Conservation (phyloP, 1,284 basidiomycete genomes). For the Puccinia polysora region DNA sequence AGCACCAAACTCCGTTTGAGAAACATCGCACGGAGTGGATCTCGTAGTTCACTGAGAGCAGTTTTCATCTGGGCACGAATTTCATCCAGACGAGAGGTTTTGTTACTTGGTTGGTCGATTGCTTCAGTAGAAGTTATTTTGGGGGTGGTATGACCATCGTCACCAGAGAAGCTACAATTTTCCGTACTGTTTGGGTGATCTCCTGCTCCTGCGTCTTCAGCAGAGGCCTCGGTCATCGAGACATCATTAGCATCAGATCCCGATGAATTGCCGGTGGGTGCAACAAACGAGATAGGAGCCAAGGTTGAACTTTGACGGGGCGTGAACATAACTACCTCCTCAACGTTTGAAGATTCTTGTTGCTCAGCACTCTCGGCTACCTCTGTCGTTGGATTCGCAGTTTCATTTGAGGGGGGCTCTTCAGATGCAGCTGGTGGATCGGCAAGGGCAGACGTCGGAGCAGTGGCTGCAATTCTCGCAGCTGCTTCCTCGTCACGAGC, state of each 20-base stretch:
- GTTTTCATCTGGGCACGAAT: slow-evolving; percentile 55
- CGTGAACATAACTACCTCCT: slow-evolving; percentile 1
- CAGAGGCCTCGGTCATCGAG: not conserved
- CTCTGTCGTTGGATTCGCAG: not conserved
- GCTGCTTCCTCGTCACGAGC: slow-evolving; percentile 47
- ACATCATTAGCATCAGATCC: not conserved
- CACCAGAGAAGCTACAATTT: slow-evolving; percentile 1
- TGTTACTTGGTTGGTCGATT: slow-evolving; percentile 22
- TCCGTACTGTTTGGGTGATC: slow-evolving; percentile 6
- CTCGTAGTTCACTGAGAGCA: slow-evolving; percentile 64
- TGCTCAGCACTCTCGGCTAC: not conserved
- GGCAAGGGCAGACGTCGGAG: slow-evolving; percentile 56
- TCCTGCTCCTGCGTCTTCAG: not conserved
- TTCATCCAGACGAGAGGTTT: slow-evolving; percentile 54
- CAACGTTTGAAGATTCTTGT: not conserved
- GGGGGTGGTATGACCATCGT: slow-evolving; percentile 32
- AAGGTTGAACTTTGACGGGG: not conserved
- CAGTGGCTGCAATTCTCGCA: slow-evolving; percentile 54
- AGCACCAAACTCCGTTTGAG: slow-evolving; percentile 68
- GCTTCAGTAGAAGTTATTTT: slow-evolving; percentile 45
- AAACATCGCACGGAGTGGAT: slow-evolving; percentile 64
- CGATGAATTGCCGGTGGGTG: not conserved
- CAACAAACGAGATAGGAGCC: not conserved
- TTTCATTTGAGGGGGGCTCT: slow-evolving; percentile 9
- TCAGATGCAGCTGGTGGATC: slow-evolving; percentile 19